phyloP scores from a whole-genome alignment of 1,284 basidiomycete genomes.

The Ceratobasidium sp. region DNA sequence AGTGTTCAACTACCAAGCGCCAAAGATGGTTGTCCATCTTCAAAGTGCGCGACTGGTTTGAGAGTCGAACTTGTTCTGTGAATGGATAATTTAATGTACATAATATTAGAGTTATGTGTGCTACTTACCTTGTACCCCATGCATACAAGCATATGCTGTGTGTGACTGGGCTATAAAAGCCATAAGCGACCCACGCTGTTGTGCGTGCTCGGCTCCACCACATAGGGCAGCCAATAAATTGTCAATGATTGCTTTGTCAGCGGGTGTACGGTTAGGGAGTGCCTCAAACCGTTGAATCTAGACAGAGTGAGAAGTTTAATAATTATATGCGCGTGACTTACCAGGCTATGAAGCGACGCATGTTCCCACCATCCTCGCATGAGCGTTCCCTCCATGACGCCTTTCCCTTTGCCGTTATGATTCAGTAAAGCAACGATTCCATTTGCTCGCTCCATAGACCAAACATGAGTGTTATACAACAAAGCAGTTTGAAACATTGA shows the following conservation, averaged over 20 bases:
- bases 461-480: constrained; percentile 7
- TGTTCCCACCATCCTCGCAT: constrained; percentile 16
- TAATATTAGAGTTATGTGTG: background rate
- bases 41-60: background rate
- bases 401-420: background rate
- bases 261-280: background rate
- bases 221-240: background rate
- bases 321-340: background rate
- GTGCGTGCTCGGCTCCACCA: background rate
- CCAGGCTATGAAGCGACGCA: background rate
- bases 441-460: constrained; percentile 13
- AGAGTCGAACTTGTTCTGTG: background rate
- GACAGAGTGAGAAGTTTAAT: background rate
- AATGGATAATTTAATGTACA: background rate
- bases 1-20: background rate
- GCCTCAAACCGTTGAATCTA: background rate
- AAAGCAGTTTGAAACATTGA: background rate
- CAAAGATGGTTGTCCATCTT: background rate
- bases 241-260: background rate
- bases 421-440: background rate
- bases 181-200: constrained; percentile 1
- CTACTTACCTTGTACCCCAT: background rate
- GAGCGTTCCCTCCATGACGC: constrained; percentile 1
- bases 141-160: background rate
- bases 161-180: constrained; percentile 4